These are phyloP conservation scores for Blepharisma japonicum DNA, from an alignment of 73 alveolate species.

Conservation along the genomic window DNA sequence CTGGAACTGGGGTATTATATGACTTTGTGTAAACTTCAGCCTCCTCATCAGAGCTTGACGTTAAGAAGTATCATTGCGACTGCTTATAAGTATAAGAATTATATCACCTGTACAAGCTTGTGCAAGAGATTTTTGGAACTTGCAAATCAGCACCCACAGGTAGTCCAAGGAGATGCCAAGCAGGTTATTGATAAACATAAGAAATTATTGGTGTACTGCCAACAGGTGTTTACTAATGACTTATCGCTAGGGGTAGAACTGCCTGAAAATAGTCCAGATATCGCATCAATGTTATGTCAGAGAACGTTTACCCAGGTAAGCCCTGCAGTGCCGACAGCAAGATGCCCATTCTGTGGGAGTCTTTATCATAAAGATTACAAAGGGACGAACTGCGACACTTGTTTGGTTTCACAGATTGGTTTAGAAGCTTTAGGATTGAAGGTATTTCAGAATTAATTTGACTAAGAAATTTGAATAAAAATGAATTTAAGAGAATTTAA, in stretches of 20 bases:
- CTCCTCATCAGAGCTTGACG: constrained; percentile 11
- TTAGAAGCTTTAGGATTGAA: constrained; percentile 31
- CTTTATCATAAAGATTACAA: constrained; percentile 18
- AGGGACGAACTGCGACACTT: constrained; percentile 13
- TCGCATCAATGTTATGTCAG: background rate
- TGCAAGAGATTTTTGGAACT: constrained; percentile 30
- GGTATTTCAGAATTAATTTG: background rate
- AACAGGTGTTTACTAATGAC: constrained; percentile 22
- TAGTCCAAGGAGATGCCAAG: background rate
- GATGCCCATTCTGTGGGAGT: constrained; percentile 30
- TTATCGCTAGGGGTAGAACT: background rate
- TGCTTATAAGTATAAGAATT: constrained; percentile 11
- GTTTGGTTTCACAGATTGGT: constrained; percentile 15
- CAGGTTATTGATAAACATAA: constrained; percentile 31
- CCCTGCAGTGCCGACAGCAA: constrained; percentile 17
- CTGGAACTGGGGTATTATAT: constrained; percentile 4
- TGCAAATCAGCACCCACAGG: background rate
- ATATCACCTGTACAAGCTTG: background rate
- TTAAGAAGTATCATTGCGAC: background rate
- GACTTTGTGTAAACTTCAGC: constrained; percentile 26
- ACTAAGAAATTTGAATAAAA: too few species aligned
- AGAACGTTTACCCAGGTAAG: background rate
- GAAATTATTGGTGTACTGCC: constrained; percentile 26
- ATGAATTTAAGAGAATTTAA: too few species aligned
- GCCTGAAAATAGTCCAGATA: constrained; percentile 23